Conservation (phyloP, 2,329 filamentous ascomycete species). For the Harringtonia lauricola region DNA sequence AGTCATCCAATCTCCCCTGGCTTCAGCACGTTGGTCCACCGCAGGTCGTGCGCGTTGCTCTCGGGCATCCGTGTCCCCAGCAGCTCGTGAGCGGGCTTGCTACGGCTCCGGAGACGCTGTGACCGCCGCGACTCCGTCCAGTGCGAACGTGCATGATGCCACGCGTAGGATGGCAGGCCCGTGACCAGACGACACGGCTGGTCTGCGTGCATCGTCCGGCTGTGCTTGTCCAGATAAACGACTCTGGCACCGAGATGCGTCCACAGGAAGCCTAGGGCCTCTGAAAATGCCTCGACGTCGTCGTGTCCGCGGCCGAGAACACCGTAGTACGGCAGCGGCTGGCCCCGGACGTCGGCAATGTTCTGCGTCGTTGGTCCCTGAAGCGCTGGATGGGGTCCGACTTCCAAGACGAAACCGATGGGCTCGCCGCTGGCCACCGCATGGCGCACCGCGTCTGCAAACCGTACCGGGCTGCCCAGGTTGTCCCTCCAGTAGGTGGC, state of each 20-base stretch:
- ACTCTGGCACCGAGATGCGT: neutral
- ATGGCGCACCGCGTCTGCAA: constrained; percentile 8
- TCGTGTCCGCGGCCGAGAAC: neutral
- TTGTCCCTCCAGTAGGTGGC: too few species aligned
- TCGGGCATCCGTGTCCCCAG: constrained; percentile 10
- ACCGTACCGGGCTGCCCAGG: constrained; percentile 17
- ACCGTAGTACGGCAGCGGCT: too few species aligned
- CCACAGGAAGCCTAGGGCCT: neutral
- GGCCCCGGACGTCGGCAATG: neutral
- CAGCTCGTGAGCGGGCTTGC: too few species aligned
- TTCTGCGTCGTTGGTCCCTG: constrained; percentile 8
- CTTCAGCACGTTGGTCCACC: too few species aligned
- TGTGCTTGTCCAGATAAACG: too few species aligned
- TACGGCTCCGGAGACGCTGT: too few species aligned
- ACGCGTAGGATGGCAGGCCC: constrained; percentile 4
- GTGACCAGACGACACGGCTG: too few species aligned
- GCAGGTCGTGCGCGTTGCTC: too few species aligned
- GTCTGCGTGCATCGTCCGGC: neutral
- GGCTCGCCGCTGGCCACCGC: neutral
- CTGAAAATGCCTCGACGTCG: too few species aligned
- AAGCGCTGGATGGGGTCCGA: constrained; percentile 16
- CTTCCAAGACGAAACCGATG: constrained; percentile 10
- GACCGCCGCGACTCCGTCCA: too few species aligned
- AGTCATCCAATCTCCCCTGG: too few species aligned
- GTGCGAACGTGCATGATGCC: too few species aligned